Base-by-base conservation (phyloP, 768 basidiomycete genomes). In the Boletus sp. region DNA sequence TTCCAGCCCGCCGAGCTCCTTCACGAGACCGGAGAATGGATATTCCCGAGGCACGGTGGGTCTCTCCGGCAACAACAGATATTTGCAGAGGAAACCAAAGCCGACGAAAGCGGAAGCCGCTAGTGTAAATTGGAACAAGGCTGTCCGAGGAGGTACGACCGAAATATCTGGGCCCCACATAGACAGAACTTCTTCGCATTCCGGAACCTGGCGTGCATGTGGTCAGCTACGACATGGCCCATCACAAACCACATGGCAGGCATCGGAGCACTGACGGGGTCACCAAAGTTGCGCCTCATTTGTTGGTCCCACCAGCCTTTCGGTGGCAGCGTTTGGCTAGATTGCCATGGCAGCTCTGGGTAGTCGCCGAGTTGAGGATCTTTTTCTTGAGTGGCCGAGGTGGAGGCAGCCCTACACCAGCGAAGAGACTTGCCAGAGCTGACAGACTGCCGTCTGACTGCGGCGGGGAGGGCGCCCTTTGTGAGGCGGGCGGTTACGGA, bases 91-190 rank as follows among this genome's bases (percentile, higher is more conserved):
- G 52, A 83, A 77, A 4, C 84, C 90, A 58, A 87, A 81, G 4
- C 78, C 75, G 41, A 86, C 77, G 60, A 94, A 89, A n/a, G 80
- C 81, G 28, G 80, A 69, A 18, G 78, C 73, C 0, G 84, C 90
- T 50, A 86, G 69, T 12, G 80, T 62, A 67, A 94, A 88, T 45
- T 88, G 87, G 49, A 80, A 77, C 36, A 87, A 69, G 7, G 92
- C 91, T 2, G 70, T 78, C 7, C 78, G 71, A 28, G 89, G 85
- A 12, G 78, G 73, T 12, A 90, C 75, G 20, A 79, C 78, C 40
- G 91, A 81, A 30, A 83, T 76, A 65, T 94, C 92, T 20, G 90
- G 90, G 28, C 90, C 90, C 90, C 90, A 93, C 88, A 94, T 90
- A 37, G 88, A 90, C 54, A 87, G 72, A 24, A 89, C 76, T 65